Evolutionary conservation across 768 basidiomycete genomes (phyloP), one percentile per base, ranked within the genome.

Genomic region (Boletus eberwhitei): DNA sequence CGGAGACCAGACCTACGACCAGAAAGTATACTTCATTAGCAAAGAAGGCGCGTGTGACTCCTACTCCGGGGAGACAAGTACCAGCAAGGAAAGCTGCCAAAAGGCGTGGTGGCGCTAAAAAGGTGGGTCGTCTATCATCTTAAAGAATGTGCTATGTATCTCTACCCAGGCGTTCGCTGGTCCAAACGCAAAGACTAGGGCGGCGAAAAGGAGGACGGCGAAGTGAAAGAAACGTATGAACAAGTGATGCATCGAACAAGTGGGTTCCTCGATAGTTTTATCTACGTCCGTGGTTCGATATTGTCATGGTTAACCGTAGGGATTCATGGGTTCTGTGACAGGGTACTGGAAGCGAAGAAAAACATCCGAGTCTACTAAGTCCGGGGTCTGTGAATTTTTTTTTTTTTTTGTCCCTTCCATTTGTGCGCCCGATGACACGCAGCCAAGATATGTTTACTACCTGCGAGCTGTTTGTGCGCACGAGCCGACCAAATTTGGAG

Each of bases 21-120:
- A 68, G 48, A 41, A 66, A 59, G 43, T 70, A 70, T 19, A 53
- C 50, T 19, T 70, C 66, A 4, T 43, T 36, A 46, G 61, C 68
- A 45, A 70, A 68, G 59, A 70, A 59, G 31, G 60, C 63, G 2
- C 67, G 56, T 1, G 26, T 60, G 7, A 46, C 41, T 9, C 45
- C 49, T 39, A 12, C n/a, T 40, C 24, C 57, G 17, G 52, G 57
- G 42, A 53, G 58, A 36, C 50, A 45, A 59, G 22, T 46, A 8
- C 41, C 55, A 40, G 35, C 51, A 17, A 55, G 50, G 32, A 59
- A 55, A 35, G 32, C 48, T 8, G 41, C 36, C 13, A 46, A 48
- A 17, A 54, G 48, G 37, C 48, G 43, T 11, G 36, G 46, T n/a
- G 52, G 53, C 14, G 32, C 48, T 8, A 54, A 54, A 37, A 50